A percentile compares a stretch with the other conserved stretches of the same genome.
Evolutionary conservation across 108 stramenopile genomes (phyloP).

Genomic region (Nitzschia palea): DNA sequence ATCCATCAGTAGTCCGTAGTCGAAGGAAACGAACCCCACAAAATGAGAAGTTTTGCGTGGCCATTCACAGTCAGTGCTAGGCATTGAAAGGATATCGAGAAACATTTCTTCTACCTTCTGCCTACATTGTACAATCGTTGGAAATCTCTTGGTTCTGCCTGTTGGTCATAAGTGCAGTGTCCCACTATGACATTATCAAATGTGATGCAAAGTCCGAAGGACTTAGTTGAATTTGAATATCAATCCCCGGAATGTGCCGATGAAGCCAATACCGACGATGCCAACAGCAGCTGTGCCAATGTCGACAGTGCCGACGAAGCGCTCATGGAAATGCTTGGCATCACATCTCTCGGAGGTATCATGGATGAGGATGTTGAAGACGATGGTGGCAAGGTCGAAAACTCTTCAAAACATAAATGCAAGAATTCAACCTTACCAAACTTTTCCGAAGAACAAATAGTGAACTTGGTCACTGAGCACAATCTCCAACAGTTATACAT

Average conservation of each 20-base stretch:
- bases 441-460: not conserved
- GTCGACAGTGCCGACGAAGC: conserved; percentile 56
- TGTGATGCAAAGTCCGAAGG: no score
- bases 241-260: not conserved
- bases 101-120: no score
- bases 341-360: conserved; percentile 35
- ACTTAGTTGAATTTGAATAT: no score
- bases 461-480: not conserved
- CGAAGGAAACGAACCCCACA: no score
- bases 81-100: no score
- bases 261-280: conserved; percentile 6
- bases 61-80: no score
- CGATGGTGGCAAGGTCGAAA: not conserved
- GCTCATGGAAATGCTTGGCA: conserved; percentile 54
- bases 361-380: conserved; percentile 15
- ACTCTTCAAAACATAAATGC: not conserved
- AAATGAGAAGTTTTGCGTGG: no score
- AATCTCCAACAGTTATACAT: conserved; percentile 16
- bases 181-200: no score
- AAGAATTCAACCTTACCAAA: not conserved
- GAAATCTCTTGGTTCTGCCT: no score
- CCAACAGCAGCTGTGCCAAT: conserved; percentile 8
- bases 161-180: no score
- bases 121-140: no score
- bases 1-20: no score